These are phyloP conservation scores for Lentinula sp. DNA, from an alignment of 768 basidiomycete genomes.

Conservation along the genomic window DNA sequence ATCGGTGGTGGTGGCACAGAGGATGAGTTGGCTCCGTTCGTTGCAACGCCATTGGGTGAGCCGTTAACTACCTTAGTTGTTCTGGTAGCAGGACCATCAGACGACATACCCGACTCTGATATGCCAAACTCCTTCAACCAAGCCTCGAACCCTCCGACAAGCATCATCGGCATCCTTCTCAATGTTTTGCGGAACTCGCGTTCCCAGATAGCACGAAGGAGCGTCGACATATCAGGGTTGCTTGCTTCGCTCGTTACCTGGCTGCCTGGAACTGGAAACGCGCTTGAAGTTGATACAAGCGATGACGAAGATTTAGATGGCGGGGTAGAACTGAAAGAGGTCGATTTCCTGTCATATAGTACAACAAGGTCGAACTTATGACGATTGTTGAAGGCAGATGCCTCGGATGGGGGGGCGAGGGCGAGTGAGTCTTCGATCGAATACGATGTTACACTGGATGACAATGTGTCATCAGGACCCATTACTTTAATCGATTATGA, in stretches of 20 bases:
- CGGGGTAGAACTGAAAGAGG: slow-evolving; percentile 38
- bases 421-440: slow-evolving; percentile 71
- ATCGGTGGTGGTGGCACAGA: slow-evolving; percentile 15
- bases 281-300: background rate
- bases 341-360: slow-evolving; percentile 70
- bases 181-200: slow-evolving; percentile 66
- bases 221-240: slow-evolving; percentile 15
- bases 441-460: slow-evolving; percentile 53
- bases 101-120: slow-evolving; percentile 18
- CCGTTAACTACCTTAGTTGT: no score
- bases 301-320: slow-evolving; percentile 40
- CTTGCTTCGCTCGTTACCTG: background rate
- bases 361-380: slow-evolving; percentile 87
- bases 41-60: background rate
- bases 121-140: slow-evolving; percentile 65
- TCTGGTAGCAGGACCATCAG: background rate
- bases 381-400: slow-evolving; percentile 72
- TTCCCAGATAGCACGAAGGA: slow-evolving; percentile 69
- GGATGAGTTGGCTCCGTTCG: background rate
- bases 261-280: background rate
- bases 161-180: slow-evolving; percentile 71
- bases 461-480: slow-evolving; percentile 4
- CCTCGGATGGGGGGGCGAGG: slow-evolving; percentile 65
- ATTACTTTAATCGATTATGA: background rate
- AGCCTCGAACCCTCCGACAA: slow-evolving; percentile 78